phyloP scores from a whole-genome alignment of 257 asterid genomes.

The Salvia hispanica region DNA sequence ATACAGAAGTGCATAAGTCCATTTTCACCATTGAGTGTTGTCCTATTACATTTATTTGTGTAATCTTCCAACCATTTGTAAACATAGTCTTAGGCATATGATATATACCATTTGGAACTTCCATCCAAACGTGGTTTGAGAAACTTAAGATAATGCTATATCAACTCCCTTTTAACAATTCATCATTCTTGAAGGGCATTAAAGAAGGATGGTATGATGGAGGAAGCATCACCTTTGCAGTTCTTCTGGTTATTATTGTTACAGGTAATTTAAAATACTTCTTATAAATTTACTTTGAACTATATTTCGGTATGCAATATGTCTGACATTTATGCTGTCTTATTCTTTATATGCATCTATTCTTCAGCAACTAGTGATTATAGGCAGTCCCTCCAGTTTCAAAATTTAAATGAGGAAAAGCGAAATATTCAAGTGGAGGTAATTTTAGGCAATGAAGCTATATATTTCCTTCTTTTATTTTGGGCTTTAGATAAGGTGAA shows the following conservation, averaged over 20 bases:
- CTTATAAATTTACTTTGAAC: background rate
- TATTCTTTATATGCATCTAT: constrained; percentile 25
- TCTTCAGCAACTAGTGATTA: constrained; percentile 85
- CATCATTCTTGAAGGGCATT: constrained; percentile 56
- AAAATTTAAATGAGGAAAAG: constrained; percentile 87
- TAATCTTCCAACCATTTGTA: no score
- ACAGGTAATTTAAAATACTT: constrained; percentile 54
- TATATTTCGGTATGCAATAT: constrained; percentile 2
- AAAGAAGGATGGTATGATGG: constrained; percentile 97
- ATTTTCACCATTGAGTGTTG: background rate
- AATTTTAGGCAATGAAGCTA: constrained; percentile 27
- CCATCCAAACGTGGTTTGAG: constrained; percentile 14
- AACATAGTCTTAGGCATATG: no score
- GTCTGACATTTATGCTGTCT: constrained; percentile 1
- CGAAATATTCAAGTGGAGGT: constrained; percentile 91
- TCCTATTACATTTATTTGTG: background rate
- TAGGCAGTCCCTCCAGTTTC: constrained; percentile 93
- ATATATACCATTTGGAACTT: background rate
- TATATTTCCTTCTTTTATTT: constrained; percentile 10
- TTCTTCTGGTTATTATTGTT: constrained; percentile 84
- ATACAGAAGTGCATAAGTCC: constrained; percentile 18
- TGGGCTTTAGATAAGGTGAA: constrained; percentile 10
- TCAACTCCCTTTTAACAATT: background rate
- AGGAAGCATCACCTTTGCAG: constrained; percentile 95
- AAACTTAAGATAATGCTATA: background rate